These are phyloP conservation scores for Globisporangium perplexum DNA, from an alignment of 352 stramenopile species.

Conservation along the genomic window DNA sequence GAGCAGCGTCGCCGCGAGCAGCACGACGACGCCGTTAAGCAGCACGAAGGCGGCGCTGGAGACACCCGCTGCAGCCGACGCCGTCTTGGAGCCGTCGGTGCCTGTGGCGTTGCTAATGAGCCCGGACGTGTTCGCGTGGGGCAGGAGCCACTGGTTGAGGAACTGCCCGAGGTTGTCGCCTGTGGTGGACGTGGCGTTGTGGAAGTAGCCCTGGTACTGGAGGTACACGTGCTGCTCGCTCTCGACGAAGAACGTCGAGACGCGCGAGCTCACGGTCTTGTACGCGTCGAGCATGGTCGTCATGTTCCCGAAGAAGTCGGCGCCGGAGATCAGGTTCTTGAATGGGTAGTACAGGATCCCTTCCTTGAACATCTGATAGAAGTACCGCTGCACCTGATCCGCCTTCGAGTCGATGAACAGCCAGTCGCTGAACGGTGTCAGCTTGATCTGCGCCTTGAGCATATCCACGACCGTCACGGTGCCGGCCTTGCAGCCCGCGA, in stretches of 20 bases:
- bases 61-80: not conserved
- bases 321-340: conserved; percentile 35
- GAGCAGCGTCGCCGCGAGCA: conserved; percentile 9
- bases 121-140: conserved; percentile 11
- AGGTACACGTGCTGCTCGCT: conserved; percentile 48
- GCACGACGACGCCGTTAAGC: conserved; percentile 6
- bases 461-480: conserved; percentile 41
- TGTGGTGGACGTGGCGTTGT: conserved; percentile 35
- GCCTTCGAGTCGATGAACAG: conserved; percentile 61
- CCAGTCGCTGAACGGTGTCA: conserved; percentile 43
- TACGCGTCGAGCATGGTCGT: conserved; percentile 46
- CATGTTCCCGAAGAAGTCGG: conserved; percentile 57
- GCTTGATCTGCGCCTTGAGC: conserved; percentile 21
- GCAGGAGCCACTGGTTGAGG: conserved; percentile 17
- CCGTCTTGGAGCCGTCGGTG: conserved; percentile 1
- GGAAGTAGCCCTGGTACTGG: conserved; percentile 30
- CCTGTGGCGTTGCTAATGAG: not conserved
- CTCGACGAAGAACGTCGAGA: conserved; percentile 49
- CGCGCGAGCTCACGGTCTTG: conserved; percentile 32
- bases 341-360: conserved; percentile 54
- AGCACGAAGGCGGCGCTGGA: not conserved
- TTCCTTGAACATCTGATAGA: conserved; percentile 52
- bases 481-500: conserved; percentile 38
- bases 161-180: conserved; percentile 23
- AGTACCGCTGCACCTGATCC: conserved; percentile 57